Percentiles rank a stretch among this genome's conserved stretches.
These are phyloP conservation scores for Fistulinella staudtii DNA, from an alignment of 1,284 basidiomycete species.

Conservation along the genomic window DNA sequence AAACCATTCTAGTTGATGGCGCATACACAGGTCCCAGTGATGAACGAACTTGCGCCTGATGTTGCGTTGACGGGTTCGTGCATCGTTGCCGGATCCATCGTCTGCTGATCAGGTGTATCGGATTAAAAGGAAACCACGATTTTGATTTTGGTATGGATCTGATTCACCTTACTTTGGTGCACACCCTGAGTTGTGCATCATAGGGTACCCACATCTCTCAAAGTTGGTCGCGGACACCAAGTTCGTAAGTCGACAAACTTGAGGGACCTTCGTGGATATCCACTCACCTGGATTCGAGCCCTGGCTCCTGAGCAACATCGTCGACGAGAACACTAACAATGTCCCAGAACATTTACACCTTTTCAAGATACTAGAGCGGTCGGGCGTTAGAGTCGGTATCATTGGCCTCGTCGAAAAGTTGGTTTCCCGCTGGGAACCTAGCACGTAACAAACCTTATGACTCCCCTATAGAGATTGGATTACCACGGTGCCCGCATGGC, in stretches of 20 bases:
- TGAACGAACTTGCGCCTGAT: slow-evolving; percentile 71
- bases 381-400: slow-evolving; percentile 58
- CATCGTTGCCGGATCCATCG: background rate
- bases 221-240: slow-evolving; percentile 62
- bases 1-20: background rate
- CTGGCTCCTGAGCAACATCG: slow-evolving; percentile 59
- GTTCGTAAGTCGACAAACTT: slow-evolving; percentile 48
- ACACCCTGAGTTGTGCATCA: slow-evolving; percentile 2
- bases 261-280: background rate
- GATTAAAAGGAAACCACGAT: slow-evolving; percentile 56
- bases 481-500: slow-evolving; percentile 66
- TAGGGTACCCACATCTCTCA: slow-evolving; percentile 78
- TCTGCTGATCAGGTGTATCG: slow-evolving; percentile 2
- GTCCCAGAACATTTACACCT: slow-evolving; percentile 49
- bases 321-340: slow-evolving; percentile 47
- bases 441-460: too few species aligned
- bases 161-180: background rate
- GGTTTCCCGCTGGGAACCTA: too few species aligned
- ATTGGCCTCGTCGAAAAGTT: slow-evolving; percentile 72
- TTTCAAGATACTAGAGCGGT: slow-evolving; percentile 52
- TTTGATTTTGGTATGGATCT: slow-evolving; percentile 45
- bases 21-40: slow-evolving; percentile 66
- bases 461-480: slow-evolving; percentile 78
- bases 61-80: slow-evolving; percentile 58
- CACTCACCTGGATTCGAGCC: slow-evolving; percentile 33